phyloP scores from a whole-genome alignment of 345 rosid genomes.

The Rhizophora apiculata region DNA sequence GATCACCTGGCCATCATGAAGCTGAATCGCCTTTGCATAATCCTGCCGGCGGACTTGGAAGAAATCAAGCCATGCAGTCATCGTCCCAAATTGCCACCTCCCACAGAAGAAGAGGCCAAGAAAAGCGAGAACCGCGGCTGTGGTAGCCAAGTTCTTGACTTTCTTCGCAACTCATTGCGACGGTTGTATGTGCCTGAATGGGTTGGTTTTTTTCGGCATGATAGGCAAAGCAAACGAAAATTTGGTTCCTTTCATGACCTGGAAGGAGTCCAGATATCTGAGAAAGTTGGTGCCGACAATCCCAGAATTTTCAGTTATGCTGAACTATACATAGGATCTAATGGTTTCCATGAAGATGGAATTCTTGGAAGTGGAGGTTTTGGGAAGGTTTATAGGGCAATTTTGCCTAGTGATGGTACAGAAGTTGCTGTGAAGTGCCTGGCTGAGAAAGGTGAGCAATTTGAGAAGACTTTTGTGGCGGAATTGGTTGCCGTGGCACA shows the following conservation, averaged over 20 bases:
- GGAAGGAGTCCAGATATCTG: slow-evolving; percentile 77
- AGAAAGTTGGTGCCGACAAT: slow-evolving; percentile 69
- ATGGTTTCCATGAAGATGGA: slow-evolving; percentile 60
- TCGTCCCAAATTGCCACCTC: slow-evolving; percentile 8
- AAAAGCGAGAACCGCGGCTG: slow-evolving; percentile 40
- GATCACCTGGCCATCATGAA: slow-evolving; percentile 33
- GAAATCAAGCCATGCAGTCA: slow-evolving; percentile 34
- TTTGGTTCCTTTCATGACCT: slow-evolving; percentile 50
- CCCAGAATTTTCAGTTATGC: slow-evolving; percentile 88
- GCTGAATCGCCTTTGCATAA: slow-evolving; percentile 55
- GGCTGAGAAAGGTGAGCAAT: slow-evolving; percentile 84
- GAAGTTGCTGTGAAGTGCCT: slow-evolving; percentile 86
- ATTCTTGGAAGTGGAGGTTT: slow-evolving; percentile 95
- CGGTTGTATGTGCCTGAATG: slow-evolving; percentile 46
- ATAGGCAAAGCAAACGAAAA: slow-evolving; percentile 14
- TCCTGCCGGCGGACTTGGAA: slow-evolving; percentile 52
- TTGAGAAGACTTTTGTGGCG: slow-evolving; percentile 91
- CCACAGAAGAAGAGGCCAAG: slow-evolving; percentile 20
- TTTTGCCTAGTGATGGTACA: slow-evolving; percentile 83
- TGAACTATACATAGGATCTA: slow-evolving; percentile 89
- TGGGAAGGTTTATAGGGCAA: slow-evolving; percentile 74
- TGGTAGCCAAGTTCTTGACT: slow-evolving; percentile 37
- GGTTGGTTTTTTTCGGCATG: slow-evolving; percentile 28
- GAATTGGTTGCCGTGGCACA: slow-evolving; percentile 92
- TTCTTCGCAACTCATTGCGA: slow-evolving; percentile 39